phyloP scores from a whole-genome alignment of 257 asterid genomes.

The Primulina huaijiensis region DNA sequence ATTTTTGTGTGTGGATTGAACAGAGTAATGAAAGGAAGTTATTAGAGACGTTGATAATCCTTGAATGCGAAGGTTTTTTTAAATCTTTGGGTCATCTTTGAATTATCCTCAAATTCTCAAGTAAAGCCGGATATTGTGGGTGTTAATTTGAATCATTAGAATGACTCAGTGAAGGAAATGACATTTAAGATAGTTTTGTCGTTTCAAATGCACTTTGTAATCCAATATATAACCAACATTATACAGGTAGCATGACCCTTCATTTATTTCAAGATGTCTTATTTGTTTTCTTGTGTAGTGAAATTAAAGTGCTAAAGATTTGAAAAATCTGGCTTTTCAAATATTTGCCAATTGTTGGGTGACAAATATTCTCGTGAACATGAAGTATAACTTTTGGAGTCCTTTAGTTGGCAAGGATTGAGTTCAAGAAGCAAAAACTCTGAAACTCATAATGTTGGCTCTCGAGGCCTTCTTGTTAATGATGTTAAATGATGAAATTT shows the following conservation, averaged over 20 bases:
- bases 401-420: conserved; percentile 31
- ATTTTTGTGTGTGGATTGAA: background rate
- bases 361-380: conserved; percentile 10
- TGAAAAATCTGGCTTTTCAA: background rate
- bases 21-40: background rate
- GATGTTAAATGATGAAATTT: background rate
- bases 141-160: background rate
- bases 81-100: background rate
- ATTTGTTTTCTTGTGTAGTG: conserved; percentile 1
- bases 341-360: conserved; percentile 8
- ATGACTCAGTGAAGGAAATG: background rate
- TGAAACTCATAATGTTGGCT: background rate
- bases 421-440: conserved; percentile 22
- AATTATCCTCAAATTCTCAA: conserved; percentile 1
- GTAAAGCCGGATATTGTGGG: background rate
- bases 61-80: background rate
- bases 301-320: background rate
- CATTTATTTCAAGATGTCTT: background rate
- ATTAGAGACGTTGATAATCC: background rate
- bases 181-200: too few relatives aligned
- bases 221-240: too few relatives aligned
- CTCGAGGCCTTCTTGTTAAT: conserved; percentile 2
- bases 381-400: conserved; percentile 8
- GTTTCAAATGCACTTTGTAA: too few relatives aligned
- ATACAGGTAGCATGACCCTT: too few relatives aligned